Conservation (phyloP, 345 rosid species). For the Sisymbrium altissimum region DNA sequence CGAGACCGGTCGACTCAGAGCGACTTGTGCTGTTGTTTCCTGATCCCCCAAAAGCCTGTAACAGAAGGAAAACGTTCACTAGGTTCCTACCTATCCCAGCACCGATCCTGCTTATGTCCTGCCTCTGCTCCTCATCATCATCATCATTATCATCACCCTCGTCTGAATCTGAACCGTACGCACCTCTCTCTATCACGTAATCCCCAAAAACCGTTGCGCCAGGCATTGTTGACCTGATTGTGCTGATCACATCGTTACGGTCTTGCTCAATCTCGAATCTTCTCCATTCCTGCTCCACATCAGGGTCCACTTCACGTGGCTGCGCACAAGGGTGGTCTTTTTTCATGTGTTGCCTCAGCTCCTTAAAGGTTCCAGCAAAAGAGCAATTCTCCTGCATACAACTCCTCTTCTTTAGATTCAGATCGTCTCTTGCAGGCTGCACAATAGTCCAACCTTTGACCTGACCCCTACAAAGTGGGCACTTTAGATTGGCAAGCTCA, state of each 20-base stretch:
- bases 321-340: slow-evolving; percentile 11
- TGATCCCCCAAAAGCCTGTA: slow-evolving; percentile 12
- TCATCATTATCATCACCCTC: neutral
- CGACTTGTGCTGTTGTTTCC: neutral
- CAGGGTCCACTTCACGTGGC: slow-evolving; percentile 14
- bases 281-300: slow-evolving; percentile 19
- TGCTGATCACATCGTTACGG: slow-evolving; percentile 11
- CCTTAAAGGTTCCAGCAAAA: slow-evolving; percentile 8
- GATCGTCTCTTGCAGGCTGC: slow-evolving; percentile 16
- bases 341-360: slow-evolving; percentile 19
- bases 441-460: slow-evolving; percentile 21
- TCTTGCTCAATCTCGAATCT: slow-evolving; percentile 14
- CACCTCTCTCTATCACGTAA: slow-evolving; percentile 20
- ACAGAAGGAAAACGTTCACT: slow-evolving; percentile 9
- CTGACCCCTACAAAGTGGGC: slow-evolving; percentile 21
- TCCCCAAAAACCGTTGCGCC: slow-evolving; percentile 18
- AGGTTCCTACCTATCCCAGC: slow-evolving; percentile 12
- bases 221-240: slow-evolving; percentile 19
- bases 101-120: neutral
- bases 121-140: neutral
- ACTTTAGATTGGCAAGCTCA: slow-evolving; percentile 11
- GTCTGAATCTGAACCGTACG: slow-evolving; percentile 16
- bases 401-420: slow-evolving; percentile 22
- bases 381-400: slow-evolving; percentile 22
- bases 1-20: neutral